These are phyloP conservation scores for Hermanozyma aechmeae DNA, from an alignment of 805 yeast genomes.

Conservation along the genomic window DNA sequence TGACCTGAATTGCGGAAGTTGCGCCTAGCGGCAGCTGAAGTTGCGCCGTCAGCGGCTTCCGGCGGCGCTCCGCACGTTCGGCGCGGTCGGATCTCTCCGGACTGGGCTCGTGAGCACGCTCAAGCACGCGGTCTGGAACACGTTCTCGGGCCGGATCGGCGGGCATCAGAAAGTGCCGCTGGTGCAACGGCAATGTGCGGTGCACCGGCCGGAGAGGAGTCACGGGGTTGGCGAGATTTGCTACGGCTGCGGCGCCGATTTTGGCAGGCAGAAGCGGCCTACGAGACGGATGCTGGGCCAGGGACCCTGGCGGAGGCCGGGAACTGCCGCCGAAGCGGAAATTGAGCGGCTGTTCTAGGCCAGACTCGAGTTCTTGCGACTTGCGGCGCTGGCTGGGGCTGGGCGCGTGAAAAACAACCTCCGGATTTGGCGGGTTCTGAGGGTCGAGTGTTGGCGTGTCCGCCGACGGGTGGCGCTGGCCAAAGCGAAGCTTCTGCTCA, in stretches of 20 bases:
- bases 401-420: too few relatives aligned
- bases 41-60: slow-evolving; percentile 1
- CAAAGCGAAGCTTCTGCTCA: too few relatives aligned
- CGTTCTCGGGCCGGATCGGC: too few relatives aligned
- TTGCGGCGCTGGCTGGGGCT: too few relatives aligned
- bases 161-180: slow-evolving; percentile 36
- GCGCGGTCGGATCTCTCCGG: too few relatives aligned
- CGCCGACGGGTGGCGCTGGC: too few relatives aligned
- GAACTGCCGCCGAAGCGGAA: slow-evolving; percentile 26
- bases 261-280: slow-evolving; percentile 60
- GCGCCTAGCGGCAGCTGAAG: slow-evolving; percentile 14
- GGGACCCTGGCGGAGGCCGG: slow-evolving; percentile 1
- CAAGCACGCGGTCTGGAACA: slow-evolving; percentile 4
- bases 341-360: slow-evolving; percentile 25
- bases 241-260: slow-evolving; percentile 66
- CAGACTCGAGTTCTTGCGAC: too few relatives aligned
- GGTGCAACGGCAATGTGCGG: slow-evolving; percentile 19
- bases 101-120: neutral
- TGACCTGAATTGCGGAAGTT: slow-evolving; percentile 30
- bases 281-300: slow-evolving; percentile 7
- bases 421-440: too few relatives aligned
- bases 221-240: slow-evolving; percentile 31
- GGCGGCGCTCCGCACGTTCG: neutral
- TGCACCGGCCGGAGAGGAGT: slow-evolving; percentile 20
- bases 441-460: too few relatives aligned